phyloP scores from a whole-genome alignment of 768 basidiomycete genomes.

The Gelatoporia subvermispora region DNA sequence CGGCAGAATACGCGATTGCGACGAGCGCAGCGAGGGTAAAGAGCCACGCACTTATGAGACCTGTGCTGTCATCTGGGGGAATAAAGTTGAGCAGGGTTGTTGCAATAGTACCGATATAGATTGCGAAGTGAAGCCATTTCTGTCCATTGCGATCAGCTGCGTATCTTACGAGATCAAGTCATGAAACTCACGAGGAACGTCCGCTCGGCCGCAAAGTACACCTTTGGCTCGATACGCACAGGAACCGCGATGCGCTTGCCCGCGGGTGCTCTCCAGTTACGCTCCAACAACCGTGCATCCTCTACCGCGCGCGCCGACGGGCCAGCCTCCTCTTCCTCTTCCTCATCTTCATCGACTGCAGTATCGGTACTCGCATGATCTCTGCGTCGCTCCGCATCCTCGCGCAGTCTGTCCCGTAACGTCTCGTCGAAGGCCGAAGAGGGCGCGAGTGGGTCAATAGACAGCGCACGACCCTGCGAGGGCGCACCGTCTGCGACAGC shows the following conservation, averaged over 20 bases:
- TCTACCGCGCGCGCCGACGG: slow-evolving; percentile 2
- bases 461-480: slow-evolving; percentile 34
- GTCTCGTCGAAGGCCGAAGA: slow-evolving; percentile 82
- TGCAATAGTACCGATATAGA: slow-evolving; percentile 85
- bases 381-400: slow-evolving; percentile 14
- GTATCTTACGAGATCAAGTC: neutral
- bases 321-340: slow-evolving; percentile 28
- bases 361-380: slow-evolving; percentile 21
- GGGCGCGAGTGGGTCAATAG: slow-evolving; percentile 84
- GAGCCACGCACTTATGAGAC: slow-evolving; percentile 79
- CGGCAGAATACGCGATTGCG: slow-evolving; percentile 82
- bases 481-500: slow-evolving; percentile 2
- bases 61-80: slow-evolving; percentile 62
- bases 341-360: slow-evolving; percentile 40
- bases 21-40: slow-evolving; percentile 90
- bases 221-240: slow-evolving; percentile 96
- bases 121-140: slow-evolving; percentile 88
- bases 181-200: slow-evolving; percentile 75
- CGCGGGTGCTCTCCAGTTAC: slow-evolving; percentile 71
- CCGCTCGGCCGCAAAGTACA: slow-evolving; percentile 93
- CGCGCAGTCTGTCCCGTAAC: slow-evolving; percentile 60
- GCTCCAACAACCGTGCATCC: slow-evolving; percentile 54
- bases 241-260: slow-evolving; percentile 92
- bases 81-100: slow-evolving; percentile 88
- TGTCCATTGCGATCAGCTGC: slow-evolving; percentile 26